A percentile compares a stretch with the other conserved stretches of the same genome.
These are phyloP conservation scores for Pisolithus orientalis DNA, from an alignment of 768 basidiomycete species.

Conservation along the genomic window DNA sequence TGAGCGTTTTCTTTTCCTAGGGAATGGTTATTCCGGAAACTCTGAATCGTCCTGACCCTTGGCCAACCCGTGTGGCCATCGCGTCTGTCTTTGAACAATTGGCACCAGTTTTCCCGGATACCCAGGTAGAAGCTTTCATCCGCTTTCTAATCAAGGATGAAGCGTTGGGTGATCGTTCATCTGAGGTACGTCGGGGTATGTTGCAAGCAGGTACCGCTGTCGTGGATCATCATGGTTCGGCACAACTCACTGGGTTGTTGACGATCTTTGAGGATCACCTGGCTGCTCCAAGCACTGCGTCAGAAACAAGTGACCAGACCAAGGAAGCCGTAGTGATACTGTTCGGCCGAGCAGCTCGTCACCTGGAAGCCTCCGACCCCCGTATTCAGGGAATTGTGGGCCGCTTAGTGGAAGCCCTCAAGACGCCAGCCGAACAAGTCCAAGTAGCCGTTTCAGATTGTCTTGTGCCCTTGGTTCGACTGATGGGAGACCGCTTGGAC, in stretches of 20 bases:
- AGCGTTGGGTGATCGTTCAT: conserved; percentile 78
- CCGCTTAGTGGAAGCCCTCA: conserved; percentile 80
- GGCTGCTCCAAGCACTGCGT: conserved; percentile 42
- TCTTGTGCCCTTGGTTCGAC: conserved; percentile 75
- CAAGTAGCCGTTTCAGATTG: conserved; percentile 97
- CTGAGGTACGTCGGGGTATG: conserved; percentile 83
- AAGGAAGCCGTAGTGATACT: conserved; percentile 94
- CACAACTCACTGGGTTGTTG: conserved; percentile 67
- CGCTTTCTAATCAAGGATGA: conserved; percentile 79
- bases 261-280: conserved; percentile 78
- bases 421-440: conserved; percentile 93
- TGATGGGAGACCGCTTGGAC: conserved; percentile 46
- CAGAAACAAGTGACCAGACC: conserved; percentile 78
- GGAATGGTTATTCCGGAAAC: conserved; percentile 91
- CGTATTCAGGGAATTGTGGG: conserved; percentile 81
- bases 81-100: conserved; percentile 62
- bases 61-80: conserved; percentile 73
- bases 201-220: conserved; percentile 76
- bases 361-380: conserved; percentile 69
- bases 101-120: conserved; percentile 56
- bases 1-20: conserved; percentile 31
- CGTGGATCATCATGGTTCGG: conserved; percentile 78
- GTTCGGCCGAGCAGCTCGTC: conserved; percentile 87
- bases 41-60: conserved; percentile 85
- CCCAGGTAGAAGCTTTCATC: conserved; percentile 68